phyloP scores from a whole-genome alignment of 1,284 basidiomycete genomes.

The Butyriboletus appendiculatus region DNA sequence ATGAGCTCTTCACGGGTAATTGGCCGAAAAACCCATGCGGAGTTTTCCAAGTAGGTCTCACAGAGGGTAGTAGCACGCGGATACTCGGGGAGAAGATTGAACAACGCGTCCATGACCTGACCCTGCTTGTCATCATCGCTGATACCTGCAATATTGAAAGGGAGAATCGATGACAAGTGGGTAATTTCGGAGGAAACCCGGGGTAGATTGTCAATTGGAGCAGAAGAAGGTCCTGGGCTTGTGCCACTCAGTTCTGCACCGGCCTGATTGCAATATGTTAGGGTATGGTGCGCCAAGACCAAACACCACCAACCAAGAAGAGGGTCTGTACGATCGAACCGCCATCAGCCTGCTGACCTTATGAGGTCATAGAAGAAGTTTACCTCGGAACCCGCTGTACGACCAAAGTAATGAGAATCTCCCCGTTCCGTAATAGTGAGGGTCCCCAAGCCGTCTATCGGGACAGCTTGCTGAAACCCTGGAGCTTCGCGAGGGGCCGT shows the following conservation, averaged over 20 bases:
- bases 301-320: constrained; percentile 31
- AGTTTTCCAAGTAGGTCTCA: constrained; percentile 67
- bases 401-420: constrained; percentile 70
- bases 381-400: constrained; percentile 59
- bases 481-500: constrained; percentile 28
- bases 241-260: constrained; percentile 48
- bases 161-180: constrained; percentile 45
- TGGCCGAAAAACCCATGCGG: constrained; percentile 60
- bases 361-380: background rate
- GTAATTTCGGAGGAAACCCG: constrained; percentile 42
- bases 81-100: constrained; percentile 51
- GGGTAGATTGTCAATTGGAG: constrained; percentile 37
- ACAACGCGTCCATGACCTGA: constrained; percentile 43
- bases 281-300: background rate
- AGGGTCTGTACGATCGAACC: constrained; percentile 20
- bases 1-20: constrained; percentile 66
- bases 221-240: constrained; percentile 20
- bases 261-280: constrained; percentile 38
- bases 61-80: constrained; percentile 63
- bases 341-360: constrained; percentile 8
- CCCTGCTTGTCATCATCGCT: constrained; percentile 30
- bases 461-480: constrained; percentile 31
- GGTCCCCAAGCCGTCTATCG: constrained; percentile 54
- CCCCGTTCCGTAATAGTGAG: constrained; percentile 62
- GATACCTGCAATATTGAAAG: constrained; percentile 43